Base-by-base conservation (phyloP, 169 alveolate species). In the Sarcocystis neurona region DNA sequence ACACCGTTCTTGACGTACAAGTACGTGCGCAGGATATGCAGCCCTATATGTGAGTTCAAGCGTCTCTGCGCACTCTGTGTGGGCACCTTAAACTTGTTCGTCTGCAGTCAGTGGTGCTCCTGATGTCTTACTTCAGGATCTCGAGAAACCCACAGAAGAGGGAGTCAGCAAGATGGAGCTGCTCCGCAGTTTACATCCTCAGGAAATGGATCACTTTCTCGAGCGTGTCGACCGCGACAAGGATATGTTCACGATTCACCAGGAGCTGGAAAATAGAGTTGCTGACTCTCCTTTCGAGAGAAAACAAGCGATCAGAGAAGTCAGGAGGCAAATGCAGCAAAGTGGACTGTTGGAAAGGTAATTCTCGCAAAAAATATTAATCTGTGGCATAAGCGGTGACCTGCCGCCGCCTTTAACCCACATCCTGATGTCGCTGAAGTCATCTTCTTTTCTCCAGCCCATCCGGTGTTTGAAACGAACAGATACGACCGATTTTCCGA, bases 151-250 rank as follows among this genome's bases (percentile, higher is more conserved):
- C 23, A 88, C 89, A 37, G 85, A 88, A 30, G 92, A 88, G 77
- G 92, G 92, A 2, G 89, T 88, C n/a, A 78, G 89, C 89, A 88
- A 88, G 77, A 88, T 88, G 89, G 92, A 88, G 63, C 46, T 88
- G 63, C 92, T 88, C 18, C 88, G 92, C 39, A 79, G 85, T 32
- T 46, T 88, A 20, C 89, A 88, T 39, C 92, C 89, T 1, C 63
- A 30, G 20, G 92, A 88, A n/a, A 60, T 88, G 50, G 85, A 88
- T 34, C 60, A 88, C 37, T 88, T 88, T 46, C 84, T 88, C 32
- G 92, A 88, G 77, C 58, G 92, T 3, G 89, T 79, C 44, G 92
- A 88, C 78, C 84, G 89, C 27, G 92, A 88, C 53, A 79, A 84
- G n/a, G 89, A 79, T 30, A 78, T 88, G 92, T 88, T 79, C 66